Evolutionary conservation across 495 filamentous ascomycete genomes (phyloP).

Genomic region (Penicillium parvum): DNA sequence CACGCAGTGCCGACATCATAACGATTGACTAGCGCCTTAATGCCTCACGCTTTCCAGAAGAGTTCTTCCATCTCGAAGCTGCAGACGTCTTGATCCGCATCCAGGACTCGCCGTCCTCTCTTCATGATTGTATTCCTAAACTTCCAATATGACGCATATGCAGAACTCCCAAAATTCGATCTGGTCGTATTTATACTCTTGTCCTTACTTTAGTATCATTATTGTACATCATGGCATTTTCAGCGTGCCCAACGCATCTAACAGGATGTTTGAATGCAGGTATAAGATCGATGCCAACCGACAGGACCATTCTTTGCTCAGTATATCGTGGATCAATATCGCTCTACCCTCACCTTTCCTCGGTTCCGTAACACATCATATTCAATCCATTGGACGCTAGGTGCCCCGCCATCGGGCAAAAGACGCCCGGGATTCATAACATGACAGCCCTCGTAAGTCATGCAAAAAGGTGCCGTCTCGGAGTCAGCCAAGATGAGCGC

Average conservation of each 20-base stretch:
- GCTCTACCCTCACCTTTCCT: constrained; percentile 50
- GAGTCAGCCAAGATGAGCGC: constrained; percentile 76
- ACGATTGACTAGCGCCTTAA: constrained; percentile 33
- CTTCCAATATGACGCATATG: constrained; percentile 14
- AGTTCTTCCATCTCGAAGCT: too few relatives aligned
- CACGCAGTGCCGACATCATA: constrained; percentile 30
- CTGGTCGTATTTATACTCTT: not conserved
- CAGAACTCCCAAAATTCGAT: not conserved
- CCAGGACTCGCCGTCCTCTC: constrained; percentile 1
- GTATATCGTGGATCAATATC: constrained; percentile 16
- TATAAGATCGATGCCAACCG: too few relatives aligned
- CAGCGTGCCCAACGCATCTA: too few relatives aligned
- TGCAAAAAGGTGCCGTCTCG: constrained; percentile 70
- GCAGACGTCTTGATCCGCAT: too few relatives aligned
- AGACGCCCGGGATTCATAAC: constrained; percentile 90
- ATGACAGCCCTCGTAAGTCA: constrained; percentile 92
- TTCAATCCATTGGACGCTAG: constrained; percentile 76
- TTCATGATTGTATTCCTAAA: constrained; percentile 27
- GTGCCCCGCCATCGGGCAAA: constrained; percentile 56
- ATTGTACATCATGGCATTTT: too few relatives aligned
- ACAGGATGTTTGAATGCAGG: too few relatives aligned
- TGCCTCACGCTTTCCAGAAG: not conserved
- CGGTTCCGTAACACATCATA: constrained; percentile 62
- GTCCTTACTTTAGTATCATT: too few relatives aligned
- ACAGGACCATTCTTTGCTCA: too few relatives aligned